These are phyloP conservation scores for Solanum hybrid DNA, from an alignment of 305 asterid genomes.

Conservation along the genomic window DNA sequence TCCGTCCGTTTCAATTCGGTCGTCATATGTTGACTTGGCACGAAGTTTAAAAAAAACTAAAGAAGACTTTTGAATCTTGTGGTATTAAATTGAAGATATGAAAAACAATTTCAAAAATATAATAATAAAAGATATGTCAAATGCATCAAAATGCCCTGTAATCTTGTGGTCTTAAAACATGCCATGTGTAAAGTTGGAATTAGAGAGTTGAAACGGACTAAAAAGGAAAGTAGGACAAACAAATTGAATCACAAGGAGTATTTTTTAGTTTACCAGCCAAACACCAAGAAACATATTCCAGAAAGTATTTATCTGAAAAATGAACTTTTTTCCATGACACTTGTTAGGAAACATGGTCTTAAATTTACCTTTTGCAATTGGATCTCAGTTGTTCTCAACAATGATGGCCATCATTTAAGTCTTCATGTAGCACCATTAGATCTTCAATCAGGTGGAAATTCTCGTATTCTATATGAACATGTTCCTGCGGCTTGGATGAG, in stretches of 20 bases:
- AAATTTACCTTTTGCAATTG: not conserved
- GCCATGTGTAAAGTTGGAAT: not conserved
- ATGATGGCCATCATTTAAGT: not conserved
- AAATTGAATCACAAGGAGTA: not conserved
- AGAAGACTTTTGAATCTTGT: not conserved
- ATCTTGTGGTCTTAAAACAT: not conserved
- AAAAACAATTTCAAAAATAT: not conserved
- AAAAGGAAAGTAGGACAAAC: not conserved
- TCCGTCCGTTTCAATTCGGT: not conserved
- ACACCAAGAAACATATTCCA: not conserved
- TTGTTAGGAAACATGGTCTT: not conserved
- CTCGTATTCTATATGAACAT: not conserved
- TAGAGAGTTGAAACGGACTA: not conserved
- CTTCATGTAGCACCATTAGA: not conserved
- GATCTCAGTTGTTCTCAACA: not conserved
- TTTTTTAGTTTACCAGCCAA: not conserved
- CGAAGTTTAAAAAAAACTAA: not conserved
- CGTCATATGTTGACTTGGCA: not conserved
- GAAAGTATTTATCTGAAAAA: not conserved
- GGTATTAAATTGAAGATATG: not conserved
- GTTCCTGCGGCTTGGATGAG: not conserved
- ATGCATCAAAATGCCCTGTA: not conserved
- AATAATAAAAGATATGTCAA: not conserved
- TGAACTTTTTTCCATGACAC: not conserved
- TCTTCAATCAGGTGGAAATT: not conserved